phyloP scores from a whole-genome alignment of 2,329 filamentous ascomycete species.

The Ophiosphaerella korrae region DNA sequence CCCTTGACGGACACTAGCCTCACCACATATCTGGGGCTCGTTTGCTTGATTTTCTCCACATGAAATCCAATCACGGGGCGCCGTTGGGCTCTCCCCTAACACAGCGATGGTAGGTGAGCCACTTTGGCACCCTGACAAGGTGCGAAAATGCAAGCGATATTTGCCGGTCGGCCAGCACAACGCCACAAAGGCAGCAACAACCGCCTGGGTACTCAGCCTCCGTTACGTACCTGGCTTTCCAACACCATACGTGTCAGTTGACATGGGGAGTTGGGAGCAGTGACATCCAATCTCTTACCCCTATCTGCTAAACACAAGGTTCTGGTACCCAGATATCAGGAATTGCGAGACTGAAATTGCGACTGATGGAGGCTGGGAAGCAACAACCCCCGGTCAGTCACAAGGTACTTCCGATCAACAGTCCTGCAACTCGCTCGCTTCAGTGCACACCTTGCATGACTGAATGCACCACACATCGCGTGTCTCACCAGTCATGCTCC shows the following conservation, averaged over 20 bases:
- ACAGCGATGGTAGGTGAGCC: constrained; percentile 19
- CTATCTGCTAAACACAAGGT: too few species aligned
- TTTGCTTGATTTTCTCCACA: constrained; percentile 20
- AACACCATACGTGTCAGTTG: not conserved
- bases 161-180: constrained; percentile 1
- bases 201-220: not conserved
- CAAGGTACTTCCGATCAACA: constrained; percentile 5
- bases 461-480: constrained; percentile 12
- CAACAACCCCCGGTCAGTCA: constrained; percentile 10
- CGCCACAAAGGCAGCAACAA: constrained; percentile 1
- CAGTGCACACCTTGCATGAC: constrained; percentile 10
- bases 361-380: constrained; percentile 7
- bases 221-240: too few species aligned
- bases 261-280: too few species aligned
- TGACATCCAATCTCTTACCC: too few species aligned
- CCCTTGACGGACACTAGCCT: constrained; percentile 27
- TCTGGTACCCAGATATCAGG: not conserved
- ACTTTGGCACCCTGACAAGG: constrained; percentile 8
- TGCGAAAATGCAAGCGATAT: constrained; percentile 5
- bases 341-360: constrained; percentile 4
- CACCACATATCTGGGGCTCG: constrained; percentile 16
- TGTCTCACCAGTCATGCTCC: constrained; percentile 10
- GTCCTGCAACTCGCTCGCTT: constrained; percentile 13
- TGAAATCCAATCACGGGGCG: constrained; percentile 20
- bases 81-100: constrained; percentile 13